Evolutionary conservation across 2,329 filamentous ascomycete species (phyloP).

Genomic region (Alternaria sp.): DNA sequence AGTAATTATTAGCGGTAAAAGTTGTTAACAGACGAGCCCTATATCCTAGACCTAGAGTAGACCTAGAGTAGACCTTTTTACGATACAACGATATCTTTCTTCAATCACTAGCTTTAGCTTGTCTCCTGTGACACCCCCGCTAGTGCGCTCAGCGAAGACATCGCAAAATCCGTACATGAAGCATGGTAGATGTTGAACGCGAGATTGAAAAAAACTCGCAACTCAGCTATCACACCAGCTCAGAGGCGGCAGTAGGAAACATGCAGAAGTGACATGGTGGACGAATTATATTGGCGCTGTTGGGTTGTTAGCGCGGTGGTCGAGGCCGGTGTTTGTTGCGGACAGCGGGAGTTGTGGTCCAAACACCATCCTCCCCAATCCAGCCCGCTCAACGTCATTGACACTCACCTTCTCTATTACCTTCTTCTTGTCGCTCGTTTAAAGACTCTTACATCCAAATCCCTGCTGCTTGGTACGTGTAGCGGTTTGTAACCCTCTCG

Average conservation of each 20-base stretch:
- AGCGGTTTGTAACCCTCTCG: constrained; percentile 22
- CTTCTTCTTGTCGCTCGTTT: constrained; percentile 15
- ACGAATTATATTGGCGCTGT: constrained; percentile 6
- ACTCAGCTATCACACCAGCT: neutral
- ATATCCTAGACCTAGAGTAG: constrained; percentile 38
- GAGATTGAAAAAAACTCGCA: neutral
- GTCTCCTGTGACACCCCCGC: neutral
- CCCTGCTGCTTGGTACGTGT: neutral
- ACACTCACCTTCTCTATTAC: constrained; percentile 2
- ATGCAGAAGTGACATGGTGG: neutral
- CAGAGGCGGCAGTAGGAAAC: neutral
- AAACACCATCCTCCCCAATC: constrained; percentile 27
- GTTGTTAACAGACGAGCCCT: constrained; percentile 17
- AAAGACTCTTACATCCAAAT: neutral
- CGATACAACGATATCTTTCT: constrained; percentile 9
- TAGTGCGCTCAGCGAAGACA: neutral
- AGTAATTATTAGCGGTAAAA: constrained; percentile 12
- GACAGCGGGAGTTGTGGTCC: constrained; percentile 24
- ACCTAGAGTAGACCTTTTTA: constrained; percentile 18
- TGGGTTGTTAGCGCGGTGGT: constrained; percentile 26
- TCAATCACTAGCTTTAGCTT: neutral
- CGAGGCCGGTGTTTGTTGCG: constrained; percentile 19
- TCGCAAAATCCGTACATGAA: neutral
- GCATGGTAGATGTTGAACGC: neutral
- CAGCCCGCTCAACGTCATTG: constrained; percentile 21